phyloP scores from a whole-genome alignment of 768 basidiomycete species.

The Leccinum ochraceum region DNA sequence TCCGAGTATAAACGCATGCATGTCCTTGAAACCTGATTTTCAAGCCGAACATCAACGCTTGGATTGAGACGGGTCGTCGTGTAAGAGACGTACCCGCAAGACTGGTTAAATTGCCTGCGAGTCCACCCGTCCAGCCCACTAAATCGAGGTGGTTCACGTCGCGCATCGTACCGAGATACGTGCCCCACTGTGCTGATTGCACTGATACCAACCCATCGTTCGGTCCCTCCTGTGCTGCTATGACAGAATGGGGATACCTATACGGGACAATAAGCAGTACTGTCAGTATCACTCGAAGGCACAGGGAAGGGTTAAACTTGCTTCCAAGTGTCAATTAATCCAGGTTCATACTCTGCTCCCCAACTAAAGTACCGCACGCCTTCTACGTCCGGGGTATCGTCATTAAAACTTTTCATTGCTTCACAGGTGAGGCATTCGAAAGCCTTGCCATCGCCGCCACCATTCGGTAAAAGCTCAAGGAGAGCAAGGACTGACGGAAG shows the following conservation, averaged over 20 bases:
- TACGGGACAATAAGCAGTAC: neutral
- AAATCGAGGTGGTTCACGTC: slow-evolving; percentile 92
- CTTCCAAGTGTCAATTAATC: slow-evolving; percentile 90
- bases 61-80: neutral
- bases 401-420: slow-evolving; percentile 89
- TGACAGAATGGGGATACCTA: slow-evolving; percentile 75
- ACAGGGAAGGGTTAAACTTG: slow-evolving; percentile 16
- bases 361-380: slow-evolving; percentile 91
- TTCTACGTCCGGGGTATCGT: slow-evolving; percentile 74
- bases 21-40: slow-evolving; percentile 58
- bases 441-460: slow-evolving; percentile 93
- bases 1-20: slow-evolving; percentile 87
- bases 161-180: slow-evolving; percentile 89
- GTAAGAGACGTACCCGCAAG: slow-evolving; percentile 17
- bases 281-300: neutral
- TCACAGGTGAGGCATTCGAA: slow-evolving; percentile 85
- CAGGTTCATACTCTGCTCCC: slow-evolving; percentile 90
- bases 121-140: slow-evolving; percentile 78
- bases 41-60: neutral
- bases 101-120: slow-evolving; percentile 29
- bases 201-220: slow-evolving; percentile 95
- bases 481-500: slow-evolving; percentile 72
- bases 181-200: slow-evolving; percentile 89
- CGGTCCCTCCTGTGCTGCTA: slow-evolving; percentile 83
- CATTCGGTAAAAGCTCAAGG: slow-evolving; percentile 84